These are phyloP conservation scores for Russula virescens DNA, from an alignment of 768 basidiomycete genomes.

Conservation along the genomic window DNA sequence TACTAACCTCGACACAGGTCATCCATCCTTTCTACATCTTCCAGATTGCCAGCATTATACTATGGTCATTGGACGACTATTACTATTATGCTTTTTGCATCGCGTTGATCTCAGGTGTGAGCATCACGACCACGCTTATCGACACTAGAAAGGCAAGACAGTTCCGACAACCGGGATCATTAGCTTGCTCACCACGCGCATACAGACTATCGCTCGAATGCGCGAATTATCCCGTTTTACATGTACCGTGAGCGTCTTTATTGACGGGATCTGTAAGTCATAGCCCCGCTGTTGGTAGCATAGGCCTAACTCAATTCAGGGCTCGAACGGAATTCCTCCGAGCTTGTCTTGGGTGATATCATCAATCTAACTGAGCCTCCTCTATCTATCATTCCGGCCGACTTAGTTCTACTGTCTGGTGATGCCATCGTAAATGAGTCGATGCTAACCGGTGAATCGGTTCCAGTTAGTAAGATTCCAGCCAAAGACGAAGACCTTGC, in stretches of 20 bases:
- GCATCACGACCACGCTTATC: slow-evolving; percentile 77
- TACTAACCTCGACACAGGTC: slow-evolving; percentile 43
- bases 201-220: slow-evolving; percentile 86
- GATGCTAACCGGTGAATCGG: slow-evolving; percentile 98
- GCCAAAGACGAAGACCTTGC: slow-evolving; percentile 72
- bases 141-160: slow-evolving; percentile 83
- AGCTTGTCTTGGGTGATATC: slow-evolving; percentile 88
- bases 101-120: slow-evolving; percentile 80
- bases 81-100: slow-evolving; percentile 98
- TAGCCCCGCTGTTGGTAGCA: background rate
- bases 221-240: slow-evolving; percentile 91
- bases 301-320: slow-evolving; percentile 39
- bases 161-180: background rate
- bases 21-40: slow-evolving; percentile 99
- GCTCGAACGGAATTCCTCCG: slow-evolving; percentile 63
- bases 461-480: slow-evolving; percentile 89
- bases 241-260: slow-evolving; percentile 66
- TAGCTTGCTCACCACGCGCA: slow-evolving; percentile 6
- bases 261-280: slow-evolving; percentile 51
- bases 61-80: slow-evolving; percentile 95
- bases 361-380: slow-evolving; percentile 79
- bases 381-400: slow-evolving; percentile 75
- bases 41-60: slow-evolving; percentile 88
- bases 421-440: slow-evolving; percentile 99
- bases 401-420: slow-evolving; percentile 87